A percentile compares a stretch with the other conserved stretches of the same genome.
Conservation (phyloP, 75 land plant species). For the Selaginella moellendorffii region DNA sequence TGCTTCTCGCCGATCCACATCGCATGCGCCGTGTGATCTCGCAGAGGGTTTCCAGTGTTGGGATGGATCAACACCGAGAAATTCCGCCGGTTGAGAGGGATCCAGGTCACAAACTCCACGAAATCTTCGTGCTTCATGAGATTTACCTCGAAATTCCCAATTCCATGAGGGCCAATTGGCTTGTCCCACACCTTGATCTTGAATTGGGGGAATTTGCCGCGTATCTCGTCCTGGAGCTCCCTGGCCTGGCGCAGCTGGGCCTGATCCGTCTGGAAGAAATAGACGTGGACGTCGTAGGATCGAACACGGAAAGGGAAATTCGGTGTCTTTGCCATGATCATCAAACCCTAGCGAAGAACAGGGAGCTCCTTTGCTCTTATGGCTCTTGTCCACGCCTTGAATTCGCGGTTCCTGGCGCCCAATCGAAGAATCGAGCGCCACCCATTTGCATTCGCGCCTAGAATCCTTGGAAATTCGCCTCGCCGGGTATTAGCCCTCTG, state of each 20-base stretch:
- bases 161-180: slow-evolving; percentile 15
- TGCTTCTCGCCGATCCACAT: slow-evolving; percentile 6
- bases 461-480: too few relatives aligned
- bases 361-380: too few relatives aligned
- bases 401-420: too few relatives aligned
- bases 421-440: too few relatives aligned
- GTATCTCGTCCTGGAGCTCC: slow-evolving; percentile 9
- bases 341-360: too few relatives aligned
- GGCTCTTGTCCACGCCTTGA: too few relatives aligned
- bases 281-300: slow-evolving; percentile 17
- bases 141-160: slow-evolving; percentile 16
- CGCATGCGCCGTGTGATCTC: slow-evolving; percentile 7
- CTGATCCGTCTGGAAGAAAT: slow-evolving; percentile 17
- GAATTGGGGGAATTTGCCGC: slow-evolving; percentile 2
- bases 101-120: slow-evolving; percentile 11
- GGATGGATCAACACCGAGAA: slow-evolving; percentile 15
- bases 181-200: slow-evolving; percentile 11
- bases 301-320: background rate
- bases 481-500: too few relatives aligned
- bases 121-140: slow-evolving; percentile 7
- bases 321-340: background rate
- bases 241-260: background rate
- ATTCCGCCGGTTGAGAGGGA: slow-evolving; percentile 3
- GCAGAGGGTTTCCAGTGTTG: slow-evolving; percentile 8
- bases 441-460: too few relatives aligned